A percentile compares a stretch with the other conserved stretches of the same genome.
Evolutionary conservation across 2,329 filamentous ascomycete genomes (phyloP).

Genomic region (Arthrobotrys iridis): DNA sequence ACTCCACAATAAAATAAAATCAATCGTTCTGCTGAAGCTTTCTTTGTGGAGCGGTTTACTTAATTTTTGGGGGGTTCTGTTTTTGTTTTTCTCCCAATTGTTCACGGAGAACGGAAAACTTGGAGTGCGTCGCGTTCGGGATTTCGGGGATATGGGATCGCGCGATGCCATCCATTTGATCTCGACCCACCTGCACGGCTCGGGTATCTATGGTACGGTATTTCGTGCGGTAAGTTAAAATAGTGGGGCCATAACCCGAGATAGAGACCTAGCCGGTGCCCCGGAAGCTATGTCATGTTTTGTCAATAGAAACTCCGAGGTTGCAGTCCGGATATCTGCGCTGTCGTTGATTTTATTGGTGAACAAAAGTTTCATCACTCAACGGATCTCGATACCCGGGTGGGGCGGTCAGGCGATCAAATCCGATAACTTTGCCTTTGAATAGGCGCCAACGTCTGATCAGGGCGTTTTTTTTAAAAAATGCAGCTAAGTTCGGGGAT

Average conservation of each 20-base stretch:
- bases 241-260: background rate
- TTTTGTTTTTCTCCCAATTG: too few relatives aligned
- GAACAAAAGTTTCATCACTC: too few relatives aligned
- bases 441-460: background rate
- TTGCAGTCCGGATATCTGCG: background rate
- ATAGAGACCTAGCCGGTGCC: background rate
- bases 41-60: background rate
- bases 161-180: background rate
- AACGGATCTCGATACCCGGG: background rate
- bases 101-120: too few relatives aligned
- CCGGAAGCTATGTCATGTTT: background rate
- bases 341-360: background rate
- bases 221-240: background rate
- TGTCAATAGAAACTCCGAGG: background rate
- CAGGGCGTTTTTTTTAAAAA: background rate
- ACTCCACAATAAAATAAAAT: background rate
- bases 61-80: background rate
- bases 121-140: background rate
- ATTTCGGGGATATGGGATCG: constrained; percentile 8
- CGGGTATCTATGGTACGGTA: constrained; percentile 29
- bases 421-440: background rate
- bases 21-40: background rate
- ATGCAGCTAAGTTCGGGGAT: too few relatives aligned
- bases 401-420: background rate
- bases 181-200: constrained; percentile 23